A percentile compares a stretch with the other conserved stretches of the same genome.
These are phyloP conservation scores for Geotrichum ghanense DNA, from an alignment of 805 yeast genomes.

Conservation along the genomic window DNA sequence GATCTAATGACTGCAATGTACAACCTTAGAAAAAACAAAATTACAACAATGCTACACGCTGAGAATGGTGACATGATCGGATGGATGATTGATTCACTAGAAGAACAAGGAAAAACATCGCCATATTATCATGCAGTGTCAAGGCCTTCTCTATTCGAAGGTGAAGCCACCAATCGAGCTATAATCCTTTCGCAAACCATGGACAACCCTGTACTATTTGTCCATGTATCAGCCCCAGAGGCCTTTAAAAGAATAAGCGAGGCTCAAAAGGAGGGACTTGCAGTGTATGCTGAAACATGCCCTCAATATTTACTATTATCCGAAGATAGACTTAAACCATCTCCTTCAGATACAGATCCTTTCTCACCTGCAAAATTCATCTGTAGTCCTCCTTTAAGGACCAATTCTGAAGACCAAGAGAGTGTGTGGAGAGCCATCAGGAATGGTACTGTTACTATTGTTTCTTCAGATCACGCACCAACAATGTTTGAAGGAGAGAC, in stretches of 20 bases:
- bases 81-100: constrained; percentile 28
- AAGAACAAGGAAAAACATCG: constrained; percentile 13
- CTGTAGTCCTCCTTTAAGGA: constrained; percentile 36
- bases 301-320: constrained; percentile 34
- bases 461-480: constrained; percentile 35
- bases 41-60: constrained; percentile 37
- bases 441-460: constrained; percentile 33
- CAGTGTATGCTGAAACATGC: constrained; percentile 34
- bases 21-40: constrained; percentile 26
- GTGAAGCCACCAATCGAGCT: constrained; percentile 34
- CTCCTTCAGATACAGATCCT: constrained; percentile 22
- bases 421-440: constrained; percentile 31
- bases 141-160: constrained; percentile 32
- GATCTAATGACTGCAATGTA: constrained; percentile 28
- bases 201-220: constrained; percentile 32
- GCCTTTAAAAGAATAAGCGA: constrained; percentile 28
- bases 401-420: constrained; percentile 24
- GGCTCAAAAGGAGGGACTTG: constrained; percentile 28
- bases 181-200: constrained; percentile 29
- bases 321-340: constrained; percentile 22
- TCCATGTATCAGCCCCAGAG: constrained; percentile 31
- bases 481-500: constrained; percentile 25
- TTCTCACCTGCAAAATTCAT: constrained; percentile 34
- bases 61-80: constrained; percentile 33
- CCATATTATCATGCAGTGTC: constrained; percentile 32